Base-by-base conservation (phyloP, 1,284 basidiomycete species). In the Veloporphyrellus conicus region DNA sequence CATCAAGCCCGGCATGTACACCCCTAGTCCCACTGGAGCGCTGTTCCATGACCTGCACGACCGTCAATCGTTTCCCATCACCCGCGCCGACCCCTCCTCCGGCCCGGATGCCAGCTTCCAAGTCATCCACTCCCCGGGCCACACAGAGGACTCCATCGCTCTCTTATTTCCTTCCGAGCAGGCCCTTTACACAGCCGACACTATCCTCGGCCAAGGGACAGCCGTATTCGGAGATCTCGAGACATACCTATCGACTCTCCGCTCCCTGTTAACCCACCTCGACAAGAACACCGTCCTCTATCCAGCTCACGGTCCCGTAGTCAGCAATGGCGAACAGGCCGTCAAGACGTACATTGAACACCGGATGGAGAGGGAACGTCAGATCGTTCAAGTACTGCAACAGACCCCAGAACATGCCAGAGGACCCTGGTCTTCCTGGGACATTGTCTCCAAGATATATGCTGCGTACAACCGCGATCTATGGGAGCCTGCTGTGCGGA, bases 131-230 rank as follows among this genome's bases (percentile, higher is more conserved):
- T 87, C 92, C 0, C 95, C 94, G 0, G 95, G 94, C 0, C 95
- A 98, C 62, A 97, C 94, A 0, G 62, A 73, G 31, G 94, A 98
- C 66, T 94, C 91, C 6, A 79, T 95, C 56, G 86, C 77, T 43
- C 70, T 93, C 38, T 73, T 82, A 53, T 70, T 90, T 43, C 74
- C 77, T 35, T 68, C 76, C 51, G 79, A 88, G 65, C 62, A 73
- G 34, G 84, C 79, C 1, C 73, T 94, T 20, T 89, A 95, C 69
- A 94, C 92, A 0, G 91, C 88, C 1, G 95, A 98, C 68, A 90
- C 87, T 6, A 83, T 98, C 6, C 79, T 98, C 19, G 94, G 95
- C 0, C 82, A 93, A 54, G 93, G 93, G 2, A 93, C 93, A 0
- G 81, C 91, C 2, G 84, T 95, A 3, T 97, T 98, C 61, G 88